Conservation (phyloP, 108 stramenopile genomes). For the Cyclotella distinguenda region DNA sequence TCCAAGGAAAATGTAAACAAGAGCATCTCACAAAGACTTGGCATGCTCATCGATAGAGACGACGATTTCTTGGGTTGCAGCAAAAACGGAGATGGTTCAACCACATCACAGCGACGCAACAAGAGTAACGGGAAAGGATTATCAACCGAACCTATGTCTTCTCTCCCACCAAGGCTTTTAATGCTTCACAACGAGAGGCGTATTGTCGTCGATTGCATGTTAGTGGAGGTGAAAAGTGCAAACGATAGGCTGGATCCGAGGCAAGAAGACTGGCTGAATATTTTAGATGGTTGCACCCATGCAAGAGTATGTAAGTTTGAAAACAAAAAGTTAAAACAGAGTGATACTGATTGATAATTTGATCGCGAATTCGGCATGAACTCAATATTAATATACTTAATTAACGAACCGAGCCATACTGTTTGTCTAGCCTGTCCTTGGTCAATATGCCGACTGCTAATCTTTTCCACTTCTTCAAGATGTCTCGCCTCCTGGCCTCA, state of each 20-base stretch:
- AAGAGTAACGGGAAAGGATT: slow-evolving; percentile 5
- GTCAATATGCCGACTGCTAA: slow-evolving; percentile 67
- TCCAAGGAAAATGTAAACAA: slow-evolving; percentile 30
- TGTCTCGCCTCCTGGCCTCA: slow-evolving; percentile 42
- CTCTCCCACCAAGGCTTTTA: slow-evolving; percentile 44
- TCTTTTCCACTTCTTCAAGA: slow-evolving; percentile 71
- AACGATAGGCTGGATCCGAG: slow-evolving; percentile 79
- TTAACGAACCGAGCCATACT: slow-evolving; percentile 53
- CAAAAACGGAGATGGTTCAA: slow-evolving; percentile 63
- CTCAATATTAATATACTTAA: no score
- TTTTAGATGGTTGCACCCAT: slow-evolving; percentile 56
- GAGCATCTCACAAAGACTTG: slow-evolving; percentile 2
- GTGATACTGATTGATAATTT: background rate
- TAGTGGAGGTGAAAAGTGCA: slow-evolving; percentile 80
- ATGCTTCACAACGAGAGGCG: slow-evolving; percentile 43
- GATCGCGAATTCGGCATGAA: no score
- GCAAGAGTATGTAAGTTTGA: slow-evolving; percentile 84
- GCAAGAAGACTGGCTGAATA: slow-evolving; percentile 87
- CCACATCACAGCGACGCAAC: slow-evolving; percentile 19
- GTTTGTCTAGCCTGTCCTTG: slow-evolving; percentile 73
- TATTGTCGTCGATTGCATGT: slow-evolving; percentile 66
- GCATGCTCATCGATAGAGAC: slow-evolving; percentile 62
- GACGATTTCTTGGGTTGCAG: slow-evolving; percentile 80
- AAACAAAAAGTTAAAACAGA: slow-evolving; percentile 14
- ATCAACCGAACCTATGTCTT: background rate